phyloP scores from a whole-genome alignment of 2,329 filamentous ascomycete genomes.

The Xylaria sp. region DNA sequence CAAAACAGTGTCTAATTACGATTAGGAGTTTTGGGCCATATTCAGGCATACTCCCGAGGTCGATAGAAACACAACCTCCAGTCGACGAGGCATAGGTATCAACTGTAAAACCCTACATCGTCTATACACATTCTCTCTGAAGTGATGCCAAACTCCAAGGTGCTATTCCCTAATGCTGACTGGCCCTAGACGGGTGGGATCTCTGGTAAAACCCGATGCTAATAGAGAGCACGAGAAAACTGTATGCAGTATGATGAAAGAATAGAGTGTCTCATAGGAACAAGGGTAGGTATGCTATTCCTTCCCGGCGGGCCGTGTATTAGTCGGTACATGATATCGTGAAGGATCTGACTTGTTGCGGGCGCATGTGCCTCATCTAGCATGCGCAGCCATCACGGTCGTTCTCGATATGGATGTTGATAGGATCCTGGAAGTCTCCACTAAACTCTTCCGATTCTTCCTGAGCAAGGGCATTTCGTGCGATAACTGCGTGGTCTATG shows the following conservation, averaged over 20 bases:
- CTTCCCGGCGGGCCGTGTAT: slow-evolving; percentile 12
- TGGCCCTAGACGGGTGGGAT: slow-evolving; percentile 2
- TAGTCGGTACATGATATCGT: slow-evolving; percentile 34
- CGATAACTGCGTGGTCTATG: slow-evolving; percentile 76
- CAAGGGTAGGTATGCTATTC: not conserved
- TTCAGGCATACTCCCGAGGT: slow-evolving; percentile 2
- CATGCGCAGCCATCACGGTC: slow-evolving; percentile 94
- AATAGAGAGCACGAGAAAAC: slow-evolving; percentile 12
- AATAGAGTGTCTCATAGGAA: slow-evolving; percentile 1
- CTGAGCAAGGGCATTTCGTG: slow-evolving; percentile 92
- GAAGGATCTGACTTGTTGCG: not conserved
- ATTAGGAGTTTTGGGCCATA: not conserved
- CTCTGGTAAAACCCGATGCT: slow-evolving; percentile 9
- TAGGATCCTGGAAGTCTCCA: slow-evolving; percentile 96
- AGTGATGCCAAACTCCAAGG: slow-evolving; percentile 20
- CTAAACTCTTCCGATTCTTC: slow-evolving; percentile 98
- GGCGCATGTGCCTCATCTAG: slow-evolving; percentile 59
- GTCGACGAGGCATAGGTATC: slow-evolving; percentile 9
- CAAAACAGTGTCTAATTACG: slow-evolving; percentile 32
- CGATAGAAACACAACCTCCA: slow-evolving; percentile 2
- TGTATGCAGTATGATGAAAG: slow-evolving; percentile 16
- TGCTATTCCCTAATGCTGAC: slow-evolving; percentile 24
- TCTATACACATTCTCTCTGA: slow-evolving; percentile 34
- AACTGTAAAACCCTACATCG: slow-evolving; percentile 18
- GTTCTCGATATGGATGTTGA: slow-evolving; percentile 97